Conservation (phyloP, 768 basidiomycete species). For the Exsudoporus frostii region DNA sequence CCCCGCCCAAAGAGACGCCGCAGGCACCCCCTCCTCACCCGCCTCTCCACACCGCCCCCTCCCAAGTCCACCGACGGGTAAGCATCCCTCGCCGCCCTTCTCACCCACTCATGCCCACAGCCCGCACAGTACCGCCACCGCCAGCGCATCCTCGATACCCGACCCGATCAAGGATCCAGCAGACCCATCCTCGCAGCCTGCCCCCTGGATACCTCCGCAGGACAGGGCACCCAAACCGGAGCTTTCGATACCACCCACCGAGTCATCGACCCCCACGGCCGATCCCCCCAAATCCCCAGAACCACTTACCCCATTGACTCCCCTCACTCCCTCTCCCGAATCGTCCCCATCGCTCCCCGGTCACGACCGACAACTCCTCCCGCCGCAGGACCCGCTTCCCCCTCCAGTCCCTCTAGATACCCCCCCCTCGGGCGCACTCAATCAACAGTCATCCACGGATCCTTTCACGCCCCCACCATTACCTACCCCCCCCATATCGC, state of each 20-base stretch:
- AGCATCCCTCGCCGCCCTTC: background rate
- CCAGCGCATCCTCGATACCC: background rate
- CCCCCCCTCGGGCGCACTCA: background rate
- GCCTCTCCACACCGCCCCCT: too few species aligned
- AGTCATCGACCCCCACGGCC: background rate
- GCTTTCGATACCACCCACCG: conserved; percentile 4
- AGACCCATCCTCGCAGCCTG: background rate
- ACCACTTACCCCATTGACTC: conserved; percentile 20
- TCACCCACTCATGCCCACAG: background rate
- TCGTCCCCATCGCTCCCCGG: conserved; percentile 23
- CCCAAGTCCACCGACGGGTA: background rate
- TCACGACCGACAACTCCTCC: conserved; percentile 23
- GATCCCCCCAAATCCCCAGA: conserved; percentile 8
- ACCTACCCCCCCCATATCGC: conserved; percentile 3
- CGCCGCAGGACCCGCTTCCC: conserved; percentile 3
- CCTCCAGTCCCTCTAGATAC: conserved; percentile 4
- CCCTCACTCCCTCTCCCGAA: conserved; percentile 15
- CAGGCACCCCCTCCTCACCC: conserved; percentile 8
- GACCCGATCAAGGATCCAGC: background rate
- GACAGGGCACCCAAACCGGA: background rate
- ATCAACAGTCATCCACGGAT: background rate
- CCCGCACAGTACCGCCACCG: conserved; percentile 4
- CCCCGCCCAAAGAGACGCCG: conserved; percentile 20
- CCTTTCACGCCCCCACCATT: conserved; percentile 3
- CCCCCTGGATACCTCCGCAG: too few species aligned